A percentile compares a stretch with the other conserved stretches of the same genome.
phyloP scores from a whole-genome alignment of 805 yeast genomes.

The Kuraishia hungarica region DNA sequence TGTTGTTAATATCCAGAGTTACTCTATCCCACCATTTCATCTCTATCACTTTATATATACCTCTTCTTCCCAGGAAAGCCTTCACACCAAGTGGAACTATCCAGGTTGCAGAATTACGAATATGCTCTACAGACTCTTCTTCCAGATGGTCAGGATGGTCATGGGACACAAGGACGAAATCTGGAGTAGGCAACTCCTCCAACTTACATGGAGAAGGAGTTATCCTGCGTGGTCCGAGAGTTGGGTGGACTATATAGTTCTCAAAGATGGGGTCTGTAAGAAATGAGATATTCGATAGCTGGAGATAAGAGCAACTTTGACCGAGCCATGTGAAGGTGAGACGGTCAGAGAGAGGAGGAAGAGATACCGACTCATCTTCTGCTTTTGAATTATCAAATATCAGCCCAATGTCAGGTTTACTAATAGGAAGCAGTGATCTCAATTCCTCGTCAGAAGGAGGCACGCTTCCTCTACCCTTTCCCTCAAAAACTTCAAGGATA shows the following conservation, averaged over 20 bases:
- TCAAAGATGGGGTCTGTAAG: conserved; percentile 81
- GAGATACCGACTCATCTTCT: conserved; percentile 10
- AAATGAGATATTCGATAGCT: conserved; percentile 62
- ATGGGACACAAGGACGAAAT: conserved; percentile 77
- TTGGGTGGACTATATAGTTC: conserved; percentile 50
- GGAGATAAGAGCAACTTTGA: conserved; percentile 76
- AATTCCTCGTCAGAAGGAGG: conserved; percentile 40
- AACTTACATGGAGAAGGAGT: conserved; percentile 64
- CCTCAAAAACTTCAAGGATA: conserved; percentile 59
- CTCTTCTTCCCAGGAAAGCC: conserved; percentile 45
- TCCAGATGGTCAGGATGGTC: conserved; percentile 96
- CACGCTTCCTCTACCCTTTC: conserved; percentile 48
- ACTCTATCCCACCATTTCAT: conserved; percentile 89
- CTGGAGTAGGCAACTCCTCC: conserved; percentile 56
- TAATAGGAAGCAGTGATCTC: conserved; percentile 48
- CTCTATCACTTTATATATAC: conserved; percentile 58
- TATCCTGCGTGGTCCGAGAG: conserved; percentile 80
- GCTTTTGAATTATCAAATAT: conserved; percentile 13
- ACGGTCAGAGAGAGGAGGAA: conserved; percentile 33
- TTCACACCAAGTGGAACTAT: conserved; percentile 80
- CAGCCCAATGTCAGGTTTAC: conserved; percentile 45
- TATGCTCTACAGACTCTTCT: conserved; percentile 38
- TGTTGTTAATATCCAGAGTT: conserved; percentile 20
- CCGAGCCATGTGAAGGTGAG: conserved; percentile 86
- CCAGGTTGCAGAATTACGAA: conserved; percentile 69